Base-by-base conservation (phyloP, 2,329 filamentous ascomycete genomes). In the Metarhizium robertsii region DNA sequence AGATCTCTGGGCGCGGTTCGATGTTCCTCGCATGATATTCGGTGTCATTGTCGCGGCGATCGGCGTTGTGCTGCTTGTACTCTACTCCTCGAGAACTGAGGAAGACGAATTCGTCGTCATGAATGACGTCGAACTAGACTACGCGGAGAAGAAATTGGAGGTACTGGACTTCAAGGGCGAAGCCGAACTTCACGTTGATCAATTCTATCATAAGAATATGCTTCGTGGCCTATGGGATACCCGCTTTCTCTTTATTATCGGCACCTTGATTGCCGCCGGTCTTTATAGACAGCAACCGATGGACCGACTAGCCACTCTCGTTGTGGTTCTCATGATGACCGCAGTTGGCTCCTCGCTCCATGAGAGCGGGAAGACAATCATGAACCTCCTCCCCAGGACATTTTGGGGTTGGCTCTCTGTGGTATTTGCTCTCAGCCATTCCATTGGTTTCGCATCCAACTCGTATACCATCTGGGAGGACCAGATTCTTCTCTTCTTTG, bases 401-500 rank as follows among this genome's bases (percentile, higher is more conserved):
- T 73, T 92, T 54, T 99, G 92, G 92, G 87, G 90, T n/a, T 92
- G 89, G 85, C 75, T 95, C 57, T 86, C 90, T 6, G 75, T 90
- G 30, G 68, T 92, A 14, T 90, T 95, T 62, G 91, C 91, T 0
- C 69, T 91, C n/a, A 84, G 87, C 58, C 90, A 96, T 66, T 95
- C 91, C n/a, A 76, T 89, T 53, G 92, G 94, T 7, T 99, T 97
- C 68, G 92, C 92, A 0, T 94, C 94, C 3, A 99, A 99, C 72
- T 99, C 94, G 0, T 99, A 92, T 72, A 97, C 92, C 0, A 96
- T 99, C 61, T 99, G 94, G 92, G 94, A 99, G 73, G 94, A 99
- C 66, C 88, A 90, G 14, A 96, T 96, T 55, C 79, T 96, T 4
- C 78, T 96, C 3, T 96, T 95, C 74, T 92, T 97, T 73, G 81